These are phyloP conservation scores for Pyrenochaeta sp. DNA, from an alignment of 2,329 filamentous ascomycete genomes.

Conservation along the genomic window DNA sequence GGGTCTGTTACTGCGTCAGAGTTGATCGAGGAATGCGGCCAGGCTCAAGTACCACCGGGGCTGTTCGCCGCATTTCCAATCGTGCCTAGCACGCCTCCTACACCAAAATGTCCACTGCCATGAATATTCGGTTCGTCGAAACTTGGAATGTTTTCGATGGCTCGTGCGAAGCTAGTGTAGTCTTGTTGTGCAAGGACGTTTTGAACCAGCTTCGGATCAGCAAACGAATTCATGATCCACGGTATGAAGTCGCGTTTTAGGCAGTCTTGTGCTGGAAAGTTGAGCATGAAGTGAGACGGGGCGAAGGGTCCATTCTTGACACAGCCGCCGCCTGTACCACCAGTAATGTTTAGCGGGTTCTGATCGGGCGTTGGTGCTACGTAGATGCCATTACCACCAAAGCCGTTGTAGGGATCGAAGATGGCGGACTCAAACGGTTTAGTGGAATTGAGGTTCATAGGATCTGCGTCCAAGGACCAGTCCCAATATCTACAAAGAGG, in stretches of 20 bases:
- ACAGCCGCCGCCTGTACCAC: slow-evolving; percentile 44
- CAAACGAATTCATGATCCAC: slow-evolving; percentile 32
- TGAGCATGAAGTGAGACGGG: slow-evolving; percentile 29
- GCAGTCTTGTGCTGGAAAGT: slow-evolving; percentile 35
- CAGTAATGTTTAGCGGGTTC: slow-evolving; percentile 33
- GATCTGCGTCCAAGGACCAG: slow-evolving; percentile 33
- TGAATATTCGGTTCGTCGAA: slow-evolving; percentile 45
- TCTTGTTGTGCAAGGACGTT: slow-evolving; percentile 32
- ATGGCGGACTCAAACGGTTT: slow-evolving; percentile 23
- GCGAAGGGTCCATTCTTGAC: slow-evolving; percentile 43
- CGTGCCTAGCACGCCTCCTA: slow-evolving; percentile 44
- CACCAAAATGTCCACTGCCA: slow-evolving; percentile 47
- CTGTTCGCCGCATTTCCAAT: slow-evolving; percentile 46
- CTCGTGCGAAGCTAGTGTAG: slow-evolving; percentile 39
- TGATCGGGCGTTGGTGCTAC: slow-evolving; percentile 32
- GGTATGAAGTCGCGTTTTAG: slow-evolving; percentile 45
- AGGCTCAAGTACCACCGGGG: slow-evolving; percentile 28
- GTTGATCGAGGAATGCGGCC: background rate
- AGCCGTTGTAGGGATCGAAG: slow-evolving; percentile 35
- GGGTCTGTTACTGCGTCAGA: slow-evolving; percentile 21
- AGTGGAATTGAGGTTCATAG: slow-evolving; percentile 21
- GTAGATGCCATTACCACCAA: slow-evolving; percentile 48
- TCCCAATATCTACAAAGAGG: slow-evolving; percentile 30
- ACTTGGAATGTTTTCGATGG: slow-evolving; percentile 34
- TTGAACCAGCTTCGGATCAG: slow-evolving; percentile 28